Percentiles rank a stretch among this genome's conserved stretches.
Conservation (phyloP, 164 flowering plant species). For the Saururus chinensis region DNA sequence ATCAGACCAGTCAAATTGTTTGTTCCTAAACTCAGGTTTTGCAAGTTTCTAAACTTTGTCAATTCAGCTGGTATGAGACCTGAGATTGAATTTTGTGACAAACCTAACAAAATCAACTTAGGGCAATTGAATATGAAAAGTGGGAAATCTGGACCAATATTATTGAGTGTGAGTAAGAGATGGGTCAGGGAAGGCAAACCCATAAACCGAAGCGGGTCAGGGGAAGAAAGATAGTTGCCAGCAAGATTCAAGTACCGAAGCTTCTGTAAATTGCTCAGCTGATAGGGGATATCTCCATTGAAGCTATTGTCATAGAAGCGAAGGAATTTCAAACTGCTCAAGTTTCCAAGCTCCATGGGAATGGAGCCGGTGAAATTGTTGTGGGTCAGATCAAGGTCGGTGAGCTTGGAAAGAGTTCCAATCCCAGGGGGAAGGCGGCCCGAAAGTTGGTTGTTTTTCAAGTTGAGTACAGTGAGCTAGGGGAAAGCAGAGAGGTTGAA, state of each 20-base stretch:
- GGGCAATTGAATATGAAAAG: constrained; percentile 15
- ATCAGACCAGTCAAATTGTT: constrained; percentile 9
- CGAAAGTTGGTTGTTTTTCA: not conserved
- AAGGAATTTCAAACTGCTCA: constrained; percentile 8
- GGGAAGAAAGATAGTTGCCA: constrained; percentile 13
- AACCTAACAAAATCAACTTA: constrained; percentile 13
- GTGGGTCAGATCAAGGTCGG: constrained; percentile 5
- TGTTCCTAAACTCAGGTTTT: constrained; percentile 5
- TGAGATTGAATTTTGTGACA: constrained; percentile 6
- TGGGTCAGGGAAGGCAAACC: constrained; percentile 18
- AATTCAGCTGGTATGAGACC: constrained; percentile 13
- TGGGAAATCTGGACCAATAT: constrained; percentile 12
- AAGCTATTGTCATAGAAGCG: constrained; percentile 10
- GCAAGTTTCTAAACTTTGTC: constrained; percentile 9
- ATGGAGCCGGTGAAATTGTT: constrained; percentile 14
- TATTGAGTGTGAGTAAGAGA: constrained; percentile 8
- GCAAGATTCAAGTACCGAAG: constrained; percentile 14
- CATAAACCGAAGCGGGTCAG: constrained; percentile 8
- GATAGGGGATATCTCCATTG: constrained; percentile 17
- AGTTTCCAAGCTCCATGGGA: constrained; percentile 19
- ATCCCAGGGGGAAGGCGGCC: constrained; percentile 4
- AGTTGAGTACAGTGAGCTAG: constrained; percentile 2
- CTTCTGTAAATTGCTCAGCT: constrained; percentile 15
- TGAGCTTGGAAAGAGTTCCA: constrained; percentile 10
- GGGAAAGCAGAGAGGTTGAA: constrained; percentile 9